Base-by-base conservation (phyloP, 805 yeast species). In the Cyberlindnera bimundalis region DNA sequence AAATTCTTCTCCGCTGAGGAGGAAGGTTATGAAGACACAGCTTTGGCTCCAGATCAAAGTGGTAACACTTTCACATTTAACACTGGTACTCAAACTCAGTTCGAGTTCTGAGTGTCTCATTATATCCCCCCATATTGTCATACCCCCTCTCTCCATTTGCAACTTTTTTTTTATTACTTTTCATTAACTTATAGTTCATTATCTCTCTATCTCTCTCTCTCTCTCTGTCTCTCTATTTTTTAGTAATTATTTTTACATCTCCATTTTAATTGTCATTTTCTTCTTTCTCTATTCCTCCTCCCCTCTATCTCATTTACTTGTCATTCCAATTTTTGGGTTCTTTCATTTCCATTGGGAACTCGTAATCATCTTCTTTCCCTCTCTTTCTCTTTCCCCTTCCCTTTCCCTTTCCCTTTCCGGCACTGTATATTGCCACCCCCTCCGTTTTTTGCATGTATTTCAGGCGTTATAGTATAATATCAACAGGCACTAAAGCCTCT, bases 51-150 rank as follows among this genome's bases (percentile, higher is more conserved):
- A 29, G 78, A 76, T 53, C 76, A 81, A 40, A 76, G 79, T 45
- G 96, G 95, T 31, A 88, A 84, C 55, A 81, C 91, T 35, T 93
- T 84, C 65, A 88, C 89, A 2, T 93, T 93, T 64, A 96, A 96
- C 47, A 78, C 85, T 50, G 75, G 73, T 39, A 69, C 72, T 48
- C 82, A 78, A 60, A 42, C 52, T 28, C 51, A 50, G 25, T 57
- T 57, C 40, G 35, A 51, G 24, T 56, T 56, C 35, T 56, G 17
- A 17, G 28, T n/a, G n/a, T n/a, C n/a, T n/a, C n/a, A n/a, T n/a
- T n/a, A n/a, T n/a, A n/a, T n/a, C n/a, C 10, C 10, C 6, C 24
- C 24, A 21, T 10, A 21, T 14, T 9, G 24, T 16, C 11, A 16
- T 21, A 13, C 24, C 35, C 29, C 37, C 25, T 34, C 18, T 26